Conservation (phyloP, 176 grass and related monocot species). For the Poa annua region DNA sequence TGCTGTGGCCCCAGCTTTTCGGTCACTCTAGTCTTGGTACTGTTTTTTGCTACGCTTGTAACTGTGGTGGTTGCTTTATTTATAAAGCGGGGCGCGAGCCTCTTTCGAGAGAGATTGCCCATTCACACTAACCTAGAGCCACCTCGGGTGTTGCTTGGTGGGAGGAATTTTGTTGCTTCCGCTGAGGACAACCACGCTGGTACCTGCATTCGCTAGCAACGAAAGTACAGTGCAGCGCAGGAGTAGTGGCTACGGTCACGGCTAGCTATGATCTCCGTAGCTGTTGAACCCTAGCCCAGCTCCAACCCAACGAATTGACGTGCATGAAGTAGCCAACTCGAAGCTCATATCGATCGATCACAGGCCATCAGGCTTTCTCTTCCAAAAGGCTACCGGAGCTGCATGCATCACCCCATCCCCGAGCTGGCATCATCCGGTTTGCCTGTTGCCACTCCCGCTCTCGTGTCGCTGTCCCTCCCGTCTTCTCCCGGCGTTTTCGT, state of each 20-base stretch:
- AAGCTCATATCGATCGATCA: conserved; percentile 37
- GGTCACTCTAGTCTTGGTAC: too few relatives aligned
- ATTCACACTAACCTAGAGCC: neutral
- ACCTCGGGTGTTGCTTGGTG: neutral
- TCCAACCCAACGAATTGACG: conserved; percentile 50
- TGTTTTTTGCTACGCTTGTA: too few relatives aligned
- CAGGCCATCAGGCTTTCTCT: conserved; percentile 31
- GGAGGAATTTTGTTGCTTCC: conserved; percentile 24
- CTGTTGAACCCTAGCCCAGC: neutral
- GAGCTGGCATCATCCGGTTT: conserved; percentile 59
- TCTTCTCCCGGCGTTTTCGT: conserved; percentile 5
- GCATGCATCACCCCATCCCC: neutral
- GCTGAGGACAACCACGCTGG: conserved; percentile 20
- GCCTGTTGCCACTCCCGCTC: conserved; percentile 58
- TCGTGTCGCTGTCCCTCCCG: conserved; percentile 52
- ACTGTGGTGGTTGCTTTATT: too few relatives aligned
- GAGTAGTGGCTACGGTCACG: conserved; percentile 19
- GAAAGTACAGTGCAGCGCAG: neutral
- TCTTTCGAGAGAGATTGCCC: too few relatives aligned
- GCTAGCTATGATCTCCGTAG: conserved; percentile 10
- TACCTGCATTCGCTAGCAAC: neutral
- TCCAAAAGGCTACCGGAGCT: conserved; percentile 19
- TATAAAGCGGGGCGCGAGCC: too few relatives aligned
- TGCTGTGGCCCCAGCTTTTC: too few relatives aligned
- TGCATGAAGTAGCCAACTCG: conserved; percentile 63